Percentiles rank a stretch among this genome's conserved stretches.
phyloP scores from a whole-genome alignment of 2,329 filamentous ascomycete species.

The Colletotrichum sp. region DNA sequence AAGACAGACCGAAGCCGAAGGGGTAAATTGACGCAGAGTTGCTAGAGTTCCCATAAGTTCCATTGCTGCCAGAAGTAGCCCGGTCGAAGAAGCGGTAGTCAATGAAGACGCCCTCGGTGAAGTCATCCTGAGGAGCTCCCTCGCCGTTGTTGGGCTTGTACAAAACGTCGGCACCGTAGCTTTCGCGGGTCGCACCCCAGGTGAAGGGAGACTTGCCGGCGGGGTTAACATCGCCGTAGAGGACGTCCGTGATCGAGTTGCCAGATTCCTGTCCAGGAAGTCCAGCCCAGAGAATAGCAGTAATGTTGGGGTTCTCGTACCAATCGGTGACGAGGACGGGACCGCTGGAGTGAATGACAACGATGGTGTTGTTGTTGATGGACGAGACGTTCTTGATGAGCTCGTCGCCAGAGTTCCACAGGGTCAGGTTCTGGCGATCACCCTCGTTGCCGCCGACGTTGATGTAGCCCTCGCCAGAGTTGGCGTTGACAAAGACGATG shows the following conservation, averaged over 20 bases:
- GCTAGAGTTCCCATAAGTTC: neutral
- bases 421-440: constrained; percentile 89
- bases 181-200: constrained; percentile 69
- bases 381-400: constrained; percentile 82
- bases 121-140: constrained; percentile 73
- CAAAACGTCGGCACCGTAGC: constrained; percentile 73
- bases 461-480: constrained; percentile 88
- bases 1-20: constrained; percentile 81
- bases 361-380: constrained; percentile 85
- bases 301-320: constrained; percentile 78
- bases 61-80: constrained; percentile 36
- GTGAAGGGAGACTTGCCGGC: constrained; percentile 82
- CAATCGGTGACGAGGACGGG: constrained; percentile 79
- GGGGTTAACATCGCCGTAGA: constrained; percentile 82
- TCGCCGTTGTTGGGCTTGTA: constrained; percentile 73
- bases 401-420: constrained; percentile 83
- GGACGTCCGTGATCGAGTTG: constrained; percentile 79
- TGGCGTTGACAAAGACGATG: constrained; percentile 89
- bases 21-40: constrained; percentile 72
- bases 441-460: constrained; percentile 81
- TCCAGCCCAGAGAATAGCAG: constrained; percentile 83
- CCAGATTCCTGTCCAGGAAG: constrained; percentile 85
- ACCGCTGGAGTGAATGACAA: constrained; percentile 86
- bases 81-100: constrained; percentile 81
- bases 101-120: constrained; percentile 80